Conservation (phyloP, 1,284 basidiomycete genomes). For the Cutaneotrichosporon spelunceum region DNA sequence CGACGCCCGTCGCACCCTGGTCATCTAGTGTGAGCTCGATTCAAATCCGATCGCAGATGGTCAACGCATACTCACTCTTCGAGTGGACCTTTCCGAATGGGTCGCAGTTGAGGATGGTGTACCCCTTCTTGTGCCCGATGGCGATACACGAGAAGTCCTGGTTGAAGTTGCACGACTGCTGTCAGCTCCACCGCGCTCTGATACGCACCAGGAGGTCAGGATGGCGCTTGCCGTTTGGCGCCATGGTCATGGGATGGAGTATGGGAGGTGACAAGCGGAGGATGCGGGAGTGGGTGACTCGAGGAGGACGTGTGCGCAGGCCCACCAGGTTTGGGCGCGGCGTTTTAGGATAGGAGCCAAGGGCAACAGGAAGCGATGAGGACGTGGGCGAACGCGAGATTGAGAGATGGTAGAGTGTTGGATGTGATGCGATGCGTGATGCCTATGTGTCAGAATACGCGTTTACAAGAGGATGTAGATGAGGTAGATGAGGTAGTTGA, state of each 20-base stretch:
- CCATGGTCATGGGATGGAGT: conserved; percentile 15
- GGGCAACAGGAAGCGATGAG: not conserved
- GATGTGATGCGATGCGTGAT: not conserved
- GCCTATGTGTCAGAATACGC: not conserved
- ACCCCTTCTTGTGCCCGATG: conserved; percentile 91
- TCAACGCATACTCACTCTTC: conserved; percentile 57
- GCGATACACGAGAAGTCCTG: conserved; percentile 67
- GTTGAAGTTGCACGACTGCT: conserved; percentile 52
- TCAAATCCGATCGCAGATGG: too few relatives aligned
- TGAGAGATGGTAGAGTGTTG: not conserved
- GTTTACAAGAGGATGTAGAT: not conserved
- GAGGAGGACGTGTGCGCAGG: not conserved
- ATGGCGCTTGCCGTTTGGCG: conserved; percentile 41
- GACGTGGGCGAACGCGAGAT: not conserved
- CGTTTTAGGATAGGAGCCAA: not conserved
- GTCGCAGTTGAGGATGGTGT: conserved; percentile 96
- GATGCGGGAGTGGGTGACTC: not conserved
- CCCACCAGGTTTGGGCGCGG: not conserved
- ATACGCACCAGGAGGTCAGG: conserved; percentile 48
- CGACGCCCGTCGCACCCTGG: conserved; percentile 88
- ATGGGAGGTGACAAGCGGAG: not conserved
- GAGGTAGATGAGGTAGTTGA: not conserved
- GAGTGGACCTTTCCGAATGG: conserved; percentile 95
- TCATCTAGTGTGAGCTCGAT: conserved; percentile 56
- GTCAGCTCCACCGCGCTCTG: conserved; percentile 11